These are phyloP conservation scores for Raffaelea deltoideospora DNA, from an alignment of 2,329 filamentous ascomycete genomes.

Conservation along the genomic window DNA sequence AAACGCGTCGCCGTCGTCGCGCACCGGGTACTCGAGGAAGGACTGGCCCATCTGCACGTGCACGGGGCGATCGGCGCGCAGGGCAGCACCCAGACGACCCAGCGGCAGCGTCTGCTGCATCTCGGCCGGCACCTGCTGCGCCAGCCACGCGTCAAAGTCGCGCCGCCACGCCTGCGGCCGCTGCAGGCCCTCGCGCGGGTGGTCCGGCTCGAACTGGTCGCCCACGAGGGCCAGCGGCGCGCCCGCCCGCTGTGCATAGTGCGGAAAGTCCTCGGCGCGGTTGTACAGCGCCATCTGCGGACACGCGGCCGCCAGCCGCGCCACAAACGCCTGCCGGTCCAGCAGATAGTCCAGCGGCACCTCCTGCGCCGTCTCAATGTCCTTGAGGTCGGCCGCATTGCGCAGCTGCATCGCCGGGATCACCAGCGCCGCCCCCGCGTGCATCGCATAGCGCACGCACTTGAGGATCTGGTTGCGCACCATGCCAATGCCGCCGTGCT, in stretches of 20 bases:
- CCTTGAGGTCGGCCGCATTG: slow-evolving; percentile 16
- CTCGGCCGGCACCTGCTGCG: slow-evolving; percentile 10
- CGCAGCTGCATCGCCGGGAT: slow-evolving; percentile 20
- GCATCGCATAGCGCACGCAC: slow-evolving; percentile 24
- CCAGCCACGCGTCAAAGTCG: slow-evolving; percentile 16
- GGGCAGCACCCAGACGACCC: neutral
- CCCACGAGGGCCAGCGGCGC: slow-evolving; percentile 12
- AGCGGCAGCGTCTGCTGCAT: too few relatives aligned
- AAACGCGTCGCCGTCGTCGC: slow-evolving; percentile 18
- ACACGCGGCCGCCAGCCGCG: slow-evolving; percentile 12
- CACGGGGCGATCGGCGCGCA: slow-evolving; percentile 8
- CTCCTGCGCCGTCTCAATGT: slow-evolving; percentile 15
- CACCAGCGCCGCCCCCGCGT: slow-evolving; percentile 20
- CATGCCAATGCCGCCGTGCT: slow-evolving; percentile 23
- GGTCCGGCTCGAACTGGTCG: slow-evolving; percentile 17
- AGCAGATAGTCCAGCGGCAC: slow-evolving; percentile 16
- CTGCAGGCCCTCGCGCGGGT: slow-evolving; percentile 11
- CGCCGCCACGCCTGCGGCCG: slow-evolving; percentile 14
- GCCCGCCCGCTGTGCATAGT: slow-evolving; percentile 9
- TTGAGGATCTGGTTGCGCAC: slow-evolving; percentile 24
- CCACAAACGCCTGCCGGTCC: slow-evolving; percentile 14
- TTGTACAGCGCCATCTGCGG: slow-evolving; percentile 16
- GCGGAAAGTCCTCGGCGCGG: slow-evolving; percentile 14
- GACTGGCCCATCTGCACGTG: slow-evolving; percentile 17
- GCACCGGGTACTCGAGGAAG: slow-evolving; percentile 21